Evolutionary conservation across 768 basidiomycete species (phyloP), one percentile per base, ranked within the genome.

Genomic region (Hortiboletus flavorubellus): DNA sequence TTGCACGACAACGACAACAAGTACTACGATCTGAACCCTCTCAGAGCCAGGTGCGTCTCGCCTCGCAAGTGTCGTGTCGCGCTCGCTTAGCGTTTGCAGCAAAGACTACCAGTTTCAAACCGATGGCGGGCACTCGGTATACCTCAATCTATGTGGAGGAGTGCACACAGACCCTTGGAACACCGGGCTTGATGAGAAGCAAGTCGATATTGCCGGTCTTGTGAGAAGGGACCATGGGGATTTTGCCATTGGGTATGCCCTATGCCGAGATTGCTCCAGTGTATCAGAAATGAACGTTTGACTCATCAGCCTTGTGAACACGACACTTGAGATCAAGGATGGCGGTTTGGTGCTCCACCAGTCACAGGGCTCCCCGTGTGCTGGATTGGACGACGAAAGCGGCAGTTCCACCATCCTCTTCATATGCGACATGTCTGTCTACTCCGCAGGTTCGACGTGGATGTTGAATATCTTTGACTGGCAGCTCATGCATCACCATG

Each of bases 361-460:
- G 59, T 73, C 80, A 9, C 72, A 80, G 35, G 91, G 92, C 12
- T 88, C 89, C 1, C 70, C 71, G 2, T 93, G 91, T 70, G 74
- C 76, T 31, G 68, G 73, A n/a, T 73, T 71, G 57, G 63, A 54
- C 31, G 23, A 61, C 35, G 67, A 79, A 38, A 76, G 72, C 21
- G 87, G 82, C 8, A 87, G 87, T 6, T 81, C 90, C 2, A 78
- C 83, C 21, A 79, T 93, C 35, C 78, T 87, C 57, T 94, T 94
- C 64, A 75, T 88, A 29, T 95, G 93, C 67, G 90, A 91, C 56
- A 76, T 75, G 11, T 77, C 81, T 3, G 80, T 85, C 8, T 83
- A 80, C 61, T 78, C 80, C 7, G 69, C 72, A 48, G 87, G 88
- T 60, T 65, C 4, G 53, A 5, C 29, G 31, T 29, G 21, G 14